phyloP scores from a whole-genome alignment of 768 basidiomycete genomes.

The Suillus decipiens region DNA sequence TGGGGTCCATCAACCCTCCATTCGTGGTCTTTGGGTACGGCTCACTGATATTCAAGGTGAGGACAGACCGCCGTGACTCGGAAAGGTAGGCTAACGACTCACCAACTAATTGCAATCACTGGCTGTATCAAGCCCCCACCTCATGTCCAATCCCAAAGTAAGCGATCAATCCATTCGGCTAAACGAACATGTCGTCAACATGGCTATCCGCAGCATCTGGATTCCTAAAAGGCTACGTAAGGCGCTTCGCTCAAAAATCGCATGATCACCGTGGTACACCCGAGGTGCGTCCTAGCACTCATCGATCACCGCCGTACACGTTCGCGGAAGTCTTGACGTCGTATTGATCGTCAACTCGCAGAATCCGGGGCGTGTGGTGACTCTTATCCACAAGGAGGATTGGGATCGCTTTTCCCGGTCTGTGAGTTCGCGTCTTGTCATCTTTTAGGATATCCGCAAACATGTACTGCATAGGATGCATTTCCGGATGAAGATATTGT shows the following conservation, averaged over 20 bases:
- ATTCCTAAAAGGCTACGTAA: slow-evolving; percentile 87
- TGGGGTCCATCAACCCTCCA: slow-evolving; percentile 19
- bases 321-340: background rate
- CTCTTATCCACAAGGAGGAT: slow-evolving; percentile 83
- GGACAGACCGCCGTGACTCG: slow-evolving; percentile 2
- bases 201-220: slow-evolving; percentile 57
- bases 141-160: slow-evolving; percentile 71
- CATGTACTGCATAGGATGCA: slow-evolving; percentile 23
- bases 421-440: slow-evolving; percentile 35
- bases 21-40: slow-evolving; percentile 93
- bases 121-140: slow-evolving; percentile 67
- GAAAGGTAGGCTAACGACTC: background rate
- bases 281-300: slow-evolving; percentile 47
- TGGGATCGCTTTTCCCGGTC: slow-evolving; percentile 78
- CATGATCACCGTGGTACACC: slow-evolving; percentile 93
- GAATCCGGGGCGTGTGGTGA: slow-evolving; percentile 89
- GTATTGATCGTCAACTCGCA: slow-evolving; percentile 29
- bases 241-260: slow-evolving; percentile 88
- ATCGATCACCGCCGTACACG: background rate
- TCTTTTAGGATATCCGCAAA: background rate
- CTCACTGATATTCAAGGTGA: slow-evolving; percentile 89
- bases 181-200: background rate
- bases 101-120: background rate
- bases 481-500: slow-evolving; percentile 34
- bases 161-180: slow-evolving; percentile 12